Evolutionary conservation across 495 filamentous ascomycete species (phyloP).

Genomic region (Cudoniella acicularis): DNA sequence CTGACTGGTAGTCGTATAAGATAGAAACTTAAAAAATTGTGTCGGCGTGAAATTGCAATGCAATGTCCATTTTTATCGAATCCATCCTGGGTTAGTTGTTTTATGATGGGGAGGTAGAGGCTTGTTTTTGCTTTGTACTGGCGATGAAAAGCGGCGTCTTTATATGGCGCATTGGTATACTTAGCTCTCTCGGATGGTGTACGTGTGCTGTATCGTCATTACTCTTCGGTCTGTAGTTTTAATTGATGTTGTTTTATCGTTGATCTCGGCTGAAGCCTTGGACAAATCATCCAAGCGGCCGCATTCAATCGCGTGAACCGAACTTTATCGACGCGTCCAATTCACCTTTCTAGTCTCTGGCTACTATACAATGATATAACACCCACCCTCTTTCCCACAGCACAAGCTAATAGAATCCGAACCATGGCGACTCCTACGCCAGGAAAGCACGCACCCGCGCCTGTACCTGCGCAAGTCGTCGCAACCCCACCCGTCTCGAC

Average conservation of each 20-base stretch:
- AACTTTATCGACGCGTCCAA: neutral
- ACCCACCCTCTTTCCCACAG: neutral
- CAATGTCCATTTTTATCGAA: too few relatives aligned
- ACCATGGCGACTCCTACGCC: conserved; percentile 50
- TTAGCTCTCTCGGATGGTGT: neutral
- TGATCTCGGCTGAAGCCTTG: too few relatives aligned
- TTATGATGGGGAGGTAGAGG: too few relatives aligned
- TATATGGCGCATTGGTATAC: neutral
- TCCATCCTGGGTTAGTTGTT: too few relatives aligned
- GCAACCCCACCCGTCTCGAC: conserved; percentile 53
- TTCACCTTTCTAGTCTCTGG: neutral
- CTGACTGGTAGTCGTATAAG: too few relatives aligned
- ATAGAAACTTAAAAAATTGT: too few relatives aligned
- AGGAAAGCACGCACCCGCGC: conserved; percentile 29
- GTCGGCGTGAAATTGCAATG: too few relatives aligned
- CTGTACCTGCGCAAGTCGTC: conserved; percentile 31
- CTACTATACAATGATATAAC: neutral
- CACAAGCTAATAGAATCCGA: neutral
- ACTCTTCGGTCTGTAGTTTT: too few relatives aligned
- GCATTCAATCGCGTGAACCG: neutral
- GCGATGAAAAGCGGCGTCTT: neutral
- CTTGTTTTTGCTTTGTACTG: too few relatives aligned
- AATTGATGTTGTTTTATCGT: too few relatives aligned
- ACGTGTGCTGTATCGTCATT: neutral
- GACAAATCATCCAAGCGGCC: too few relatives aligned